These are phyloP conservation scores for Linnemannia exigua DNA, from an alignment of 192 early-diverging fungal species.

Conservation along the genomic window DNA sequence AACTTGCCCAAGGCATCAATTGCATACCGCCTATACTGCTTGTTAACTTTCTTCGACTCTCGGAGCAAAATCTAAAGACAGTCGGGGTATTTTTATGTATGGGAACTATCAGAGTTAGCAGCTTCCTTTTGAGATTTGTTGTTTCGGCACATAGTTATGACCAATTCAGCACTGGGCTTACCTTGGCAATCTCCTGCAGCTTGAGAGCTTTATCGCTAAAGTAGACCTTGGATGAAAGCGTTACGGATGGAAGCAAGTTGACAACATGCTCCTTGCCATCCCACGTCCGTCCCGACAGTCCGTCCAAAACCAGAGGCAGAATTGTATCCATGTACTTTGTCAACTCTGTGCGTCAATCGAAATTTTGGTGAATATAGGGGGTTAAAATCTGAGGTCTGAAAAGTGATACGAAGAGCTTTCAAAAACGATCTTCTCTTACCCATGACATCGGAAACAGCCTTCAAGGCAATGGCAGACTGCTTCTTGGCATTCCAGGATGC, in stretches of 20 bases:
- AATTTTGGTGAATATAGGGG: neutral
- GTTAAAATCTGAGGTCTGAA: neutral
- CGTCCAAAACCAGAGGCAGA: constrained; percentile 73
- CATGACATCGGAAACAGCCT: constrained; percentile 66
- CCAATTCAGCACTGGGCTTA: constrained; percentile 4
- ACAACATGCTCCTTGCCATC: constrained; percentile 86
- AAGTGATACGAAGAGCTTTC: neutral
- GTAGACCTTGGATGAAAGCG: constrained; percentile 67
- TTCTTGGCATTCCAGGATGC: constrained; percentile 86
- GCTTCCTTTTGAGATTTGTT: neutral
- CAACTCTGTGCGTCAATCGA: constrained; percentile 49
- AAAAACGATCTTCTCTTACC: constrained; percentile 13
- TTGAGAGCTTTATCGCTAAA: constrained; percentile 49
- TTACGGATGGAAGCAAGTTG: constrained; percentile 68
- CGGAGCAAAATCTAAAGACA: constrained; percentile 69
- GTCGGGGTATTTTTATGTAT: neutral
- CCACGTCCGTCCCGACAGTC: constrained; percentile 81
- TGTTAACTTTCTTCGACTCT: constrained; percentile 84
- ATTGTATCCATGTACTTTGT: constrained; percentile 60
- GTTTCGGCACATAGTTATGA: neutral
- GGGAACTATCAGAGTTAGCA: neutral
- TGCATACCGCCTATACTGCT: constrained; percentile 74
- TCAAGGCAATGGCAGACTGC: constrained; percentile 77
- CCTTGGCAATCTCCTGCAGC: constrained; percentile 61
- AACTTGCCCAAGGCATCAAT: constrained; percentile 74